Percentiles rank a stretch among this genome's conserved stretches.
phyloP scores from a whole-genome alignment of 176 grass and related monocot genomes.

The Rhynchospora pubera region DNA sequence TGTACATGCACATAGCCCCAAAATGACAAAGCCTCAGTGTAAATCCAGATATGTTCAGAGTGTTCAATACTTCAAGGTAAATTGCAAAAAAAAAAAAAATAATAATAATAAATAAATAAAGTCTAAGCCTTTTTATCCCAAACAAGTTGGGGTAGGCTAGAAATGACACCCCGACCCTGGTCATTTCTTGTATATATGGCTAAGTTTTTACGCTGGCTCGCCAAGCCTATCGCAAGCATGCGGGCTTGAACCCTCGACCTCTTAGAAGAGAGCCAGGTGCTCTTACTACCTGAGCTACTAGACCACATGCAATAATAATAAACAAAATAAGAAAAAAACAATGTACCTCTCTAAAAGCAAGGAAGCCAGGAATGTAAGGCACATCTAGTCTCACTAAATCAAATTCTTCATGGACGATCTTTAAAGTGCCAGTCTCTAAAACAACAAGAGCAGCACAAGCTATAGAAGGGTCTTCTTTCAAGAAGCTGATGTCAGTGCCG shows the following conservation, averaged over 20 bases:
- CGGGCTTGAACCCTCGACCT: too few relatives aligned
- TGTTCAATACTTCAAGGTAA: not conserved
- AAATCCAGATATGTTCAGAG: too few relatives aligned
- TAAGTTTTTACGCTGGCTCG: too few relatives aligned
- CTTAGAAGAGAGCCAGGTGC: too few relatives aligned
- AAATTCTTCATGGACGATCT: slow-evolving; percentile 79
- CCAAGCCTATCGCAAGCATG: too few relatives aligned
- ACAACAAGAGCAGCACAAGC: slow-evolving; percentile 64
- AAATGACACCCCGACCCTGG: too few relatives aligned
- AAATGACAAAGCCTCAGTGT: not conserved
- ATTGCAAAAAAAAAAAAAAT: not conserved
- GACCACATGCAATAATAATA: too few relatives aligned
- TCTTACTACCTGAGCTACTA: too few relatives aligned
- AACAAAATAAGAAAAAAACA: not conserved
- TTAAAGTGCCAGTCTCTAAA: slow-evolving; percentile 49
- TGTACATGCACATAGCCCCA: not conserved
- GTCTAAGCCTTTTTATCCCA: too few relatives aligned
- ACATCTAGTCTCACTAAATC: slow-evolving; percentile 53
- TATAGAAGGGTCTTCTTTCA: slow-evolving; percentile 51
- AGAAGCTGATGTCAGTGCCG: slow-evolving; percentile 85
- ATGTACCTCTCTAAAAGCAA: slow-evolving; percentile 90
- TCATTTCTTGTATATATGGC: too few relatives aligned
- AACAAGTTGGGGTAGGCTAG: too few relatives aligned
- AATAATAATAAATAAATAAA: too few relatives aligned
- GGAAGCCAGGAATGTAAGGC: slow-evolving; percentile 80